A percentile compares a stretch with the other conserved stretches of the same genome.
These are phyloP conservation scores for Picochlorum costavermella DNA, from an alignment of 139 green algal genomes.

Conservation along the genomic window DNA sequence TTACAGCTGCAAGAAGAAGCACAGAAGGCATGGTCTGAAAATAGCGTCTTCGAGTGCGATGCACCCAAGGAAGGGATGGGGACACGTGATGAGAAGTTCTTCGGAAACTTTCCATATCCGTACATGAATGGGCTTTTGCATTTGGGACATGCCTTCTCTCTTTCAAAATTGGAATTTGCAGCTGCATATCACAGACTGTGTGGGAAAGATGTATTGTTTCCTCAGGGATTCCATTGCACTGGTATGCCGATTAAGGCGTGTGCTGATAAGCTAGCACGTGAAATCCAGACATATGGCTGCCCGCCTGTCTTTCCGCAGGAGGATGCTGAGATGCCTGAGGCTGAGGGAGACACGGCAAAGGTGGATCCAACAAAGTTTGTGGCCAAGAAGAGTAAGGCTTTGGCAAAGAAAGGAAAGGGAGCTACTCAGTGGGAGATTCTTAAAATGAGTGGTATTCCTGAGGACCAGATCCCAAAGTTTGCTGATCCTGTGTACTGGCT, in stretches of 20 bases:
- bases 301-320: conserved; percentile 71
- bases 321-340: not conserved
- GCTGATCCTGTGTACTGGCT: conserved; percentile 77
- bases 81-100: conserved; percentile 76
- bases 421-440: conserved; percentile 93
- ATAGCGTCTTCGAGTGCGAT: conserved; percentile 78
- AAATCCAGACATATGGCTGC: conserved; percentile 76
- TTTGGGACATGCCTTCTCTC: conserved; percentile 94
- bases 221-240: conserved; percentile 97
- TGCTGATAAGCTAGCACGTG: conserved; percentile 83
- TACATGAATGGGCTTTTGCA: conserved; percentile 99
- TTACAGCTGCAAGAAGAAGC: conserved; percentile 61
- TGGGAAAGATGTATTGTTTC: conserved; percentile 87
- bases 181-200: conserved; percentile 84
- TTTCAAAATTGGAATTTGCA: conserved; percentile 98
- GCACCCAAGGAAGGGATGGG: conserved; percentile 42
- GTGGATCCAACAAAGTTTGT: conserved; percentile 81
- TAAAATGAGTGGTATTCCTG: conserved; percentile 68
- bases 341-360: not conserved
- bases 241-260: conserved; percentile 99
- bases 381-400: conserved; percentile 88
- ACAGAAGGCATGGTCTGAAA: conserved; percentile 74
- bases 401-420: conserved; percentile 69
- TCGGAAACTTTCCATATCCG: conserved; percentile 97
- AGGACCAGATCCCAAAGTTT: conserved; percentile 71